These are phyloP conservation scores for Keqinozyma sinolaborantium DNA, from an alignment of 1,139 yeast species.

Conservation along the genomic window DNA sequence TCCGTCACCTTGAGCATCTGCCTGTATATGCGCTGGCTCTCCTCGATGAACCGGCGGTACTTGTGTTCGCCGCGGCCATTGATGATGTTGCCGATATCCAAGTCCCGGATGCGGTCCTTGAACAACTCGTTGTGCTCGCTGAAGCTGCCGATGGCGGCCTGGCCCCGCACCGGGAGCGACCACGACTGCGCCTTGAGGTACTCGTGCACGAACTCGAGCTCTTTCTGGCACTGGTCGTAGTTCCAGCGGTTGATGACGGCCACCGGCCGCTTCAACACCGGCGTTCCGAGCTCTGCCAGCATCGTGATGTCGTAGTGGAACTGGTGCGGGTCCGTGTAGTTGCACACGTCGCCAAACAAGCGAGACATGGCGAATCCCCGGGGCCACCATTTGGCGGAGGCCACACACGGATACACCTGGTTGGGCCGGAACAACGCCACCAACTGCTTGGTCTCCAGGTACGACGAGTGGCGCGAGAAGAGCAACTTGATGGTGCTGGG, in stretches of 20 bases:
- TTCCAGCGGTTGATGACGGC: conserved; percentile 32
- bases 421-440: conserved; percentile 34
- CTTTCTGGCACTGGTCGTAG: conserved; percentile 26
- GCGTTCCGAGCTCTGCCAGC: conserved; percentile 18
- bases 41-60: conserved; percentile 8
- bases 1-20: neutral
- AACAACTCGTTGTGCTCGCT: neutral
- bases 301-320: conserved; percentile 30
- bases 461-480: conserved; percentile 57
- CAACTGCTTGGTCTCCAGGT: conserved; percentile 39
- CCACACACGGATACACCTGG: conserved; percentile 47
- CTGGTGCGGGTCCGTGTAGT: conserved; percentile 3
- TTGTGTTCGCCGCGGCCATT: conserved; percentile 5
- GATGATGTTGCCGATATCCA: conserved; percentile 3
- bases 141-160: neutral
- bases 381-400: conserved; percentile 30
- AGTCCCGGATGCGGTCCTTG: neutral
- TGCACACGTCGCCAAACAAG: conserved; percentile 42
- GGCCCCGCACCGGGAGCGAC: neutral
- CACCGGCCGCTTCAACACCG: conserved; percentile 18
- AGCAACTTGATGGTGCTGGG: conserved; percentile 38
- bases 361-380: conserved; percentile 42
- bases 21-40: conserved; percentile 7
- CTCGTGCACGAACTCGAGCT: conserved; percentile 16
- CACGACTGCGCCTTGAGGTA: conserved; percentile 1